Evolutionary conservation across 768 basidiomycete species (phyloP), one percentile per base, ranked within the genome.

Genomic region (Rhizopogon vulgaris): DNA sequence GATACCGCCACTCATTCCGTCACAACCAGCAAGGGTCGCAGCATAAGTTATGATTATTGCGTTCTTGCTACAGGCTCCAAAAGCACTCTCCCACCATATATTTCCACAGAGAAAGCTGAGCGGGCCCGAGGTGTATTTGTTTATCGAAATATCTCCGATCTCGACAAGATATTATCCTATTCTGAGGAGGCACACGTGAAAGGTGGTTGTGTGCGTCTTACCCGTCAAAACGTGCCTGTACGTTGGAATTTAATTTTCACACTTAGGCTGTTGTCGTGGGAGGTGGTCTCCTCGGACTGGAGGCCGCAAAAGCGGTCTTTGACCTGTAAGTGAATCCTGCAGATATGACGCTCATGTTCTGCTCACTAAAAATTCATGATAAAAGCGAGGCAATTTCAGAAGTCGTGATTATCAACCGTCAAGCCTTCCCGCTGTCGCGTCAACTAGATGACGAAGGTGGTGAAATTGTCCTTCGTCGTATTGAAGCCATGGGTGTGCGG

Each of bases 291-390:
- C 75, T 87, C 15, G 87, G 85, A 10, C 69, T 89, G 30, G 87
- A 87, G 66, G 85, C 86, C 3, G 87, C 85, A 3, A 87, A 88
- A 60, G 86, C 85, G 0, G 72, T 79, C 6, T 78, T 79, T 58
- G 86, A 88, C 62, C 67, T 85, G 60, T 67, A 48, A 17, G 66
- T 62, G 14, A 9, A 1, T 12, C 14, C 36, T 12, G n/a, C n/a
- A 14, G 10, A n/a, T 55, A 28, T 36, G 49, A n/a, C 32, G 48
- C 8, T 11, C 28, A 12, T 12, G 45, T 18, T 42, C 39, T 32
- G 22, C 43, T n/a, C 8, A 48, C 4, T 32, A 18, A 37, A 34
- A 17, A 15, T 40, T 52, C 10, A 14, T 9, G 18, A 24, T 4
- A 9, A 15, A 22, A 59, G 58, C 17, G 57, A 67, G 22, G 69